A percentile compares a stretch with the other conserved stretches of the same genome.
phyloP scores from a whole-genome alignment of 768 basidiomycete genomes.

The Terana coerulea region DNA sequence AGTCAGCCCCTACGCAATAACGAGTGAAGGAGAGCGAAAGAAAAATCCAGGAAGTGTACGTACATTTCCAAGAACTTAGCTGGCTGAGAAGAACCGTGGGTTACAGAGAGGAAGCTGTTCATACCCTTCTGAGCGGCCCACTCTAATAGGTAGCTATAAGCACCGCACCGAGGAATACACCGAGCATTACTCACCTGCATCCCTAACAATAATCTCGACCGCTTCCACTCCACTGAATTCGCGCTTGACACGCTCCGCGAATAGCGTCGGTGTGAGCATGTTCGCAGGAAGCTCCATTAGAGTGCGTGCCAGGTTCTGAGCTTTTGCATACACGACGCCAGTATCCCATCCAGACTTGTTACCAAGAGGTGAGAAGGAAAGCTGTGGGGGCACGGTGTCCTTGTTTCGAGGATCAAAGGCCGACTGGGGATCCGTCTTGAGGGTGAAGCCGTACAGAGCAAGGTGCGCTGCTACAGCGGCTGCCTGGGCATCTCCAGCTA shows the following conservation, averaged over 20 bases:
- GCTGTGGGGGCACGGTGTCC: conserved; percentile 46
- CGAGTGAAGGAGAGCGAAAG: not conserved
- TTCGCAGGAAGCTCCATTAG: conserved; percentile 85
- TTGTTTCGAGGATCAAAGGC: conserved; percentile 58
- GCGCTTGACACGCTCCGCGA: conserved; percentile 64
- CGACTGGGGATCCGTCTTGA: conserved; percentile 72
- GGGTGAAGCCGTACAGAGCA: conserved; percentile 68
- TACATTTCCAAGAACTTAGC: conserved; percentile 87
- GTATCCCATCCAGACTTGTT: conserved; percentile 64
- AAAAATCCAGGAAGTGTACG: conserved; percentile 9
- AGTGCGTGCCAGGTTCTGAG: conserved; percentile 82
- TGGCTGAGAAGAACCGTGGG: conserved; percentile 77
- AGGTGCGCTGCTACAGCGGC: conserved; percentile 80
- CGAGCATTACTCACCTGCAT: conserved; percentile 51
- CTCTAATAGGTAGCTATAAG: conserved; percentile 31
- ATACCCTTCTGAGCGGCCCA: conserved; percentile 86
- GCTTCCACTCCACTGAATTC: conserved; percentile 66
- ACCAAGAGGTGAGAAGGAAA: conserved; percentile 43
- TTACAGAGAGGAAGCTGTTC: conserved; percentile 86
- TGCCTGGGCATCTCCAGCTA: conserved; percentile 62
- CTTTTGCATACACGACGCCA: conserved; percentile 68
- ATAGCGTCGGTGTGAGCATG: conserved; percentile 81
- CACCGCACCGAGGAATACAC: not conserved
- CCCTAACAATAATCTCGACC: conserved; percentile 65
- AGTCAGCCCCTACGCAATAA: too few relatives aligned